A percentile compares a stretch with the other conserved stretches of the same genome.
These are phyloP conservation scores for Digitaria exilis DNA, from an alignment of 202 grass and related monocot genomes.

Conservation along the genomic window DNA sequence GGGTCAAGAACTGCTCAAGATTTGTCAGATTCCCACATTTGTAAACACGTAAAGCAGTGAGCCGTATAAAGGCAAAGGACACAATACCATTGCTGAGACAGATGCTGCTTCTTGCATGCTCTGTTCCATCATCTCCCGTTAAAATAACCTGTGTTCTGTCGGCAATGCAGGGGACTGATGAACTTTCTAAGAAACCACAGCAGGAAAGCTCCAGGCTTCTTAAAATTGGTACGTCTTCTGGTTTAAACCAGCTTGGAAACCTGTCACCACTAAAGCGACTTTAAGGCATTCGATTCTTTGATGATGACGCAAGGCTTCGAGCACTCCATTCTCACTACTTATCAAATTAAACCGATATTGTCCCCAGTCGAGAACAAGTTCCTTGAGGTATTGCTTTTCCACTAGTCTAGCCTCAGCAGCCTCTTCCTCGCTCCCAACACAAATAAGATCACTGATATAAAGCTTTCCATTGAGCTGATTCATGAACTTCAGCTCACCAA, in stretches of 20 bases:
- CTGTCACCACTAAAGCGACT: background rate
- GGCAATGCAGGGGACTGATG: background rate
- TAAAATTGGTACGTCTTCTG: background rate
- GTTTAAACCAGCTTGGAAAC: background rate
- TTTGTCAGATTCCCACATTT: background rate
- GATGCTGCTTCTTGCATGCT: background rate
- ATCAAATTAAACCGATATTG: no score
- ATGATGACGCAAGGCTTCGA: background rate
- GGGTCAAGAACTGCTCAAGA: slow-evolving; percentile 13
- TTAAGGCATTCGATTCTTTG: background rate
- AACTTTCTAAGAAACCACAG: background rate
- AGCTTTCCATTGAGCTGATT: slow-evolving; percentile 32
- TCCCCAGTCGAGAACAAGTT: background rate
- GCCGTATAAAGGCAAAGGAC: background rate
- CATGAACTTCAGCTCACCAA: slow-evolving; percentile 37
- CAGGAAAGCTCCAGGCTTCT: background rate
- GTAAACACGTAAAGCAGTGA: background rate
- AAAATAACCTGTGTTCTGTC: background rate
- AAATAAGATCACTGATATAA: no score
- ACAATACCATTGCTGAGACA: background rate
- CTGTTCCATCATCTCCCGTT: background rate
- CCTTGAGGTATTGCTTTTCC: slow-evolving; percentile 6
- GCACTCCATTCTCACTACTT: background rate
- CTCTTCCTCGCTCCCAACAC: background rate
- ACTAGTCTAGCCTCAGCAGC: slow-evolving; percentile 11